Base-by-base conservation (phyloP, 208 protist genomes). In the Angomonas desouzai region DNA sequence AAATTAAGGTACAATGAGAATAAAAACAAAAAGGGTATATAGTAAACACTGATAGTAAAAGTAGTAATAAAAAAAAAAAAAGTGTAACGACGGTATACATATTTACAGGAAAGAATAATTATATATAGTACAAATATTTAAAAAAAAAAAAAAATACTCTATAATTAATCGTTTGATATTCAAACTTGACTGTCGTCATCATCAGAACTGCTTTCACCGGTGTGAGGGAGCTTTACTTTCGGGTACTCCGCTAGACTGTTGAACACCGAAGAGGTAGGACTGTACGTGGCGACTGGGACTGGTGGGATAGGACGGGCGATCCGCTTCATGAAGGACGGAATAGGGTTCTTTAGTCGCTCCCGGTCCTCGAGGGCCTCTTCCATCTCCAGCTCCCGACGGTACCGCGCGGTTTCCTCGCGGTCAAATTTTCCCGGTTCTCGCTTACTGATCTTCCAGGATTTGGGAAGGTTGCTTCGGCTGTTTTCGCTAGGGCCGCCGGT, bases 381-480 rank as follows among this genome's bases (percentile, higher is more conserved):
- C 45, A 51, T 51, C 20, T 51, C 45, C 45, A 51, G 18, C 20
- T 51, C 45, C 10, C 45, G 45, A 51, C 45, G 45, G 45, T 51
- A 51, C 3, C 45, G 45, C 9, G 45, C 45, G 45, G 45, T 23
- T 16, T 51, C 45, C 45, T 51, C 45, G 9, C 45, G 45, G n/a
- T 51, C 45, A 51, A 51, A 51, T 16, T 51, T 51, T 6, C 45
- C 45, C 3, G 9, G 45, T 4, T 13, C 20, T 4, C 45, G 45
- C n/a, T 51, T 51, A 16, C 45, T 51, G n/a, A 51, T 51, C 20
- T 51, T 51, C 45, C 45, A 51, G 9, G 45, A 51, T 16, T 51
- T 51, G 45, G 45, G 45, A 22, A 51, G 36, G 13, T 40, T 40
- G 13, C 36, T 40, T 40, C 36, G 36, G 36, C 36, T 40, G 13